phyloP scores from a whole-genome alignment of 2,329 filamentous ascomycete genomes.

The Botrytis hyacinthi region DNA sequence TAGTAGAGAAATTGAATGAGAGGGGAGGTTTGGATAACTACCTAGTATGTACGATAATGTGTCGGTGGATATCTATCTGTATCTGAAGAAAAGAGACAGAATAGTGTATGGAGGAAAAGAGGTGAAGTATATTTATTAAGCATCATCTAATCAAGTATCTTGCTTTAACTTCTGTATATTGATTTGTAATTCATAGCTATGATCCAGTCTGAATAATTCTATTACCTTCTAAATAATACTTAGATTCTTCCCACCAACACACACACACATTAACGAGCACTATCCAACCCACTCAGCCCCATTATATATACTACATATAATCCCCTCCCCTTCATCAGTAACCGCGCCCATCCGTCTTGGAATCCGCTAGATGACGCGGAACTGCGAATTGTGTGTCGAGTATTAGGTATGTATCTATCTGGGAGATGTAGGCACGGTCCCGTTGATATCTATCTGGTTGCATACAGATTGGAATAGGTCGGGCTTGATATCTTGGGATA shows the following conservation, averaged over 20 bases:
- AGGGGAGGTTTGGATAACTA: neutral
- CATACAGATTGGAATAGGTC: no score
- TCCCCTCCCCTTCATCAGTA: neutral
- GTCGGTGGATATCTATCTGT: neutral
- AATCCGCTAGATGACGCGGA: neutral
- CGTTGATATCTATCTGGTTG: neutral
- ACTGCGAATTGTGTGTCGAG: neutral
- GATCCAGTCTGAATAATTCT: no score
- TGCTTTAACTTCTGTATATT: neutral
- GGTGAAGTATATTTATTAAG: no score
- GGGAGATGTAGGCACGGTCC: neutral
- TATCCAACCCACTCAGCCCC: neutral
- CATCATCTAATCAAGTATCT: no score
- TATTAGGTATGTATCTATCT: neutral
- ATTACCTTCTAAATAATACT: neutral
- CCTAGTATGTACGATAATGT: rapidly evolving
- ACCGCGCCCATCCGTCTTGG: neutral
- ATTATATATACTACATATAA: neutral
- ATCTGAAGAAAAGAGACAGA: neutral
- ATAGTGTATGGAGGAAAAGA: no score
- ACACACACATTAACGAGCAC: no score
- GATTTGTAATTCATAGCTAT: no score
- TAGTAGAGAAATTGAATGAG: no score
- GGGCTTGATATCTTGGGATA: no score
- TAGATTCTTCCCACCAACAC: neutral